Conservation (phyloP, 164 flowering plant genomes). For the Tetrastigma voinierianum region DNA sequence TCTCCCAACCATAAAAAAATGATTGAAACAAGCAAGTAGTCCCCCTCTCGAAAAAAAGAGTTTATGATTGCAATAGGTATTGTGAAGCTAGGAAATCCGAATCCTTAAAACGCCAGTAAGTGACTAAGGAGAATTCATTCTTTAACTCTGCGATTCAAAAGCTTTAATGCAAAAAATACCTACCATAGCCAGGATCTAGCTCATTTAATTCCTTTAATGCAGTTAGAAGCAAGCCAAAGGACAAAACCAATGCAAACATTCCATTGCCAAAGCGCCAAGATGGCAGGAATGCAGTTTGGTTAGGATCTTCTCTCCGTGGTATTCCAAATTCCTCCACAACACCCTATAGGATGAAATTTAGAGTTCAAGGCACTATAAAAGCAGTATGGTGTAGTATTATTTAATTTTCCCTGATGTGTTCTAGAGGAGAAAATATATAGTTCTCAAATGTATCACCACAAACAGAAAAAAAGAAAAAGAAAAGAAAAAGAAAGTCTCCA, state of each 20-base stretch:
- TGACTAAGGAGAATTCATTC: not conserved
- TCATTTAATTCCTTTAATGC: constrained; percentile 81
- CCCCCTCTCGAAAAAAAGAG: not conserved
- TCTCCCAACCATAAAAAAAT: not conserved
- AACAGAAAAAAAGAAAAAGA: too few relatives aligned
- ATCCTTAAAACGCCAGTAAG: not conserved
- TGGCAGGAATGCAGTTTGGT: constrained; percentile 52
- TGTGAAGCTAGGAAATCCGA: not conserved
- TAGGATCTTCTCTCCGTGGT: constrained; percentile 71
- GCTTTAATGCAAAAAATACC: constrained; percentile 35
- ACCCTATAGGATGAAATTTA: constrained; percentile 45
- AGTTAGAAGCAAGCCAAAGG: constrained; percentile 93
- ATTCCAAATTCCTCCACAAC: constrained; percentile 80
- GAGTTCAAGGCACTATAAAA: not conserved
- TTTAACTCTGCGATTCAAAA: not conserved
- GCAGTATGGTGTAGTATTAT: not conserved
- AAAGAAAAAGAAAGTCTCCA: too few relatives aligned
- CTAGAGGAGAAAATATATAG: not conserved
- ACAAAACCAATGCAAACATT: constrained; percentile 90
- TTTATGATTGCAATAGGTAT: not conserved
- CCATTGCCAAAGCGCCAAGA: constrained; percentile 97
- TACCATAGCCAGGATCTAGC: constrained; percentile 96
- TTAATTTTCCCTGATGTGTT: not conserved
- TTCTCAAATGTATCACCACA: not conserved
- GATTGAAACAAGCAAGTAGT: not conserved